Evolutionary conservation across 228 moss, liverwort and hornwort species (phyloP).

Genomic region (Sphagnum magellanicum): DNA sequence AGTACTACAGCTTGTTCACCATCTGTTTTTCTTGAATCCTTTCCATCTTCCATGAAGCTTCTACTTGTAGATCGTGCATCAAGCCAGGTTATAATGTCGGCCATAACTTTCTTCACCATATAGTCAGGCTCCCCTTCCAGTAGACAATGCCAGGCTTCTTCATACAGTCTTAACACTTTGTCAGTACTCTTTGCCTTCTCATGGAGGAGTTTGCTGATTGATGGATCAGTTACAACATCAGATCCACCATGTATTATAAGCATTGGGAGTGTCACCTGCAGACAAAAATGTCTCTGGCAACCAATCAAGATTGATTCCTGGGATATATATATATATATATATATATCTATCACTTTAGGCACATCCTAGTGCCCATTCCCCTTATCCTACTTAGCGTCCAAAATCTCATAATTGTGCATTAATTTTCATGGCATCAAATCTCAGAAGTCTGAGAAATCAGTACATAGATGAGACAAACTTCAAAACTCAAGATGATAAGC

Average conservation of each 20-base stretch:
- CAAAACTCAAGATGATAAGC: neutral
- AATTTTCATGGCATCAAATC: neutral
- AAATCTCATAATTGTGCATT: neutral
- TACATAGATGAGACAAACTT: neutral
- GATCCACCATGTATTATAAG: constrained; percentile 81
- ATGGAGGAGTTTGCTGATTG: constrained; percentile 59
- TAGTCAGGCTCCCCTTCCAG: constrained; percentile 88
- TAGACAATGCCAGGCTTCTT: constrained; percentile 82
- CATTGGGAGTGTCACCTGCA: constrained; percentile 75
- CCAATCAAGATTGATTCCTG: neutral
- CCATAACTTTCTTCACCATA: constrained; percentile 47
- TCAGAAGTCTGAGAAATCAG: neutral
- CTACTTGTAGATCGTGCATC: constrained; percentile 34
- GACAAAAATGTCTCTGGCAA: neutral
- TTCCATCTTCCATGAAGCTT: constrained; percentile 14
- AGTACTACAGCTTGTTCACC: too few relatives aligned
- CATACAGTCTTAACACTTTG: constrained; percentile 63
- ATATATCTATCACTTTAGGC: neutral
- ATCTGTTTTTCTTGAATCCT: constrained; percentile 12
- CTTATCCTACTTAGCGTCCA: neutral
- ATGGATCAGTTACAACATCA: constrained; percentile 88
- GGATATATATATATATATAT: neutral
- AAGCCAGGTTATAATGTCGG: constrained; percentile 77
- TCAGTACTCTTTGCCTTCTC: constrained; percentile 59
- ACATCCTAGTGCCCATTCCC: neutral